phyloP scores from a whole-genome alignment of 768 basidiomycete genomes.

The Boletus tylopilopsis region DNA sequence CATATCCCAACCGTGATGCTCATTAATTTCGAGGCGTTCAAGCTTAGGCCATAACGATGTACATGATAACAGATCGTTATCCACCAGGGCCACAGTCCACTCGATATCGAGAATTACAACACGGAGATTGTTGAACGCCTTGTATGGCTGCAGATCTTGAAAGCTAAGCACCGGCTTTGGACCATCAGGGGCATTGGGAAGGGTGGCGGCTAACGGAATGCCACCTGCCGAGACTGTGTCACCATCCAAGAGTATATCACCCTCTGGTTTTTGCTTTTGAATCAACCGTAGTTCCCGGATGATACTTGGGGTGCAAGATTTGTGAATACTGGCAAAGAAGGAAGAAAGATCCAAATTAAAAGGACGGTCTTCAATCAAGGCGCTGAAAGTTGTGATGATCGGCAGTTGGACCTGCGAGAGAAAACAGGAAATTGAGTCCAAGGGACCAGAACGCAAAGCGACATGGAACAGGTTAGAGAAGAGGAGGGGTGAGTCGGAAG shows the following conservation, averaged over 20 bases:
- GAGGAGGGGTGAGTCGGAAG: not conserved
- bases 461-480: not conserved
- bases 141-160: constrained; percentile 1
- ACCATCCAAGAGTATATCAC: too few relatives aligned
- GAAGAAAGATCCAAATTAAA: not conserved
- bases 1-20: not conserved
- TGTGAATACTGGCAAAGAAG: not conserved
- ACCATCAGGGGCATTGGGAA: too few relatives aligned
- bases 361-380: too few relatives aligned
- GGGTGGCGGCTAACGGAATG: too few relatives aligned
- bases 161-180: not conserved
- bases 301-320: not conserved
- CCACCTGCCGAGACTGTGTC: too few relatives aligned
- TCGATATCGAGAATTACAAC: not conserved
- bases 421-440: not conserved
- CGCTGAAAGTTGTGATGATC: not conserved
- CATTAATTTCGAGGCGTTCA: not conserved
- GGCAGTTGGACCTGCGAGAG: not conserved
- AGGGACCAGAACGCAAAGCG: not conserved
- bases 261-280: too few relatives aligned
- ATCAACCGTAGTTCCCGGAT: not conserved
- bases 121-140: constrained; percentile 2
- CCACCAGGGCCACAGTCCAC: not conserved
- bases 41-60: constrained; percentile 8
- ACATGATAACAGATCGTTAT: not conserved